Evolutionary conservation across 2,329 filamentous ascomycete species (phyloP).

Genomic region (Diaporthe australafricana): DNA sequence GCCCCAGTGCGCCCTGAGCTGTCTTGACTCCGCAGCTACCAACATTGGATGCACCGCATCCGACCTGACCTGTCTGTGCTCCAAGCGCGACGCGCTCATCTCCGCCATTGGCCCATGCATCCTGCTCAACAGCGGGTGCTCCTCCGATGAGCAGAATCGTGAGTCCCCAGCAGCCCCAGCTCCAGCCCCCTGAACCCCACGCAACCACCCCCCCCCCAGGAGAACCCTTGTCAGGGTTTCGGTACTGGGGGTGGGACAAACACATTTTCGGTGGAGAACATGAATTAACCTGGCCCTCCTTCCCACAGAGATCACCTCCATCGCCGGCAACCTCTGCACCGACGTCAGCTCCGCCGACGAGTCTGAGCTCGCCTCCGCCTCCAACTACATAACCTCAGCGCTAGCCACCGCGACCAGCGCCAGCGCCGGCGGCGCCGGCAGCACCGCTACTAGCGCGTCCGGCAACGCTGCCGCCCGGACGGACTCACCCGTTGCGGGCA

Average conservation of each 20-base stretch:
- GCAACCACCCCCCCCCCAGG: neutral
- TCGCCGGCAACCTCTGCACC: slow-evolving; percentile 30
- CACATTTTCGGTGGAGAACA: neutral
- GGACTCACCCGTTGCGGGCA: slow-evolving; percentile 15
- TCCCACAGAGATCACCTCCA: slow-evolving; percentile 19
- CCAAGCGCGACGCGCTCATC: slow-evolving; percentile 36
- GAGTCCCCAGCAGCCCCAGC: neutral
- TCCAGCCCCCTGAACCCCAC: neutral
- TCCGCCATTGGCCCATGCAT: slow-evolving; percentile 39
- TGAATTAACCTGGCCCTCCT: neutral
- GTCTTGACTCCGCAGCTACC: slow-evolving; percentile 39
- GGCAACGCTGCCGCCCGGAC: slow-evolving; percentile 28
- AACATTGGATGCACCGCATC: slow-evolving; percentile 39
- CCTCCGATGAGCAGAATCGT: slow-evolving; percentile 28
- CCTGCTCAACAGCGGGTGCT: slow-evolving; percentile 29
- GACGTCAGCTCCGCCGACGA: slow-evolving; percentile 26
- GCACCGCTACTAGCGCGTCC: neutral
- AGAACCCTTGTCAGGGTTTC: neutral
- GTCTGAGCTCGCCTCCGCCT: slow-evolving; percentile 33
- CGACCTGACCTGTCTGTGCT: slow-evolving; percentile 43
- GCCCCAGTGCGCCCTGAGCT: slow-evolving; percentile 43
- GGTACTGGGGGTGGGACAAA: no score
- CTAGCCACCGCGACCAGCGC: slow-evolving; percentile 26
- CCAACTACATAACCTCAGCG: slow-evolving; percentile 29
- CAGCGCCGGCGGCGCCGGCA: neutral